Evolutionary conservation across 2,329 filamentous ascomycete genomes (phyloP).

Genomic region (Botrytis fragariae): DNA sequence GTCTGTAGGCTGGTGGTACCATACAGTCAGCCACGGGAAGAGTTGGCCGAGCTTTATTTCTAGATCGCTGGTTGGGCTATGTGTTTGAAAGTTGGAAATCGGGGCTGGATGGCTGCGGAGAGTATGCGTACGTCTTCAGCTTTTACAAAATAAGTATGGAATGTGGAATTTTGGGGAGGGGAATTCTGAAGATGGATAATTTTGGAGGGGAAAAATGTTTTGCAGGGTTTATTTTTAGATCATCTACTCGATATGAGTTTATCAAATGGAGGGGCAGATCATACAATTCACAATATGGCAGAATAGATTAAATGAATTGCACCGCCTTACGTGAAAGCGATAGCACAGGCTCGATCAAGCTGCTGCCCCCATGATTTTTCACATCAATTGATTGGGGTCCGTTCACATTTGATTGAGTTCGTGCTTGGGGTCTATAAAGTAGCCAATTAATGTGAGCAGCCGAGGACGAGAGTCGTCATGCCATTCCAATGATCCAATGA

Average conservation of each 20-base stretch:
- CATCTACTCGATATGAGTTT: background rate
- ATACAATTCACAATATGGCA: background rate
- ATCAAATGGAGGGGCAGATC: background rate
- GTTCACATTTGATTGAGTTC: background rate
- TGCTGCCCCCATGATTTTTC: background rate
- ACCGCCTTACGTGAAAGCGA: background rate
- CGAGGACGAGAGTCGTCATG: background rate
- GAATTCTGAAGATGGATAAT: background rate
- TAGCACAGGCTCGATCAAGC: background rate
- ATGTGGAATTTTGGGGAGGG: background rate
- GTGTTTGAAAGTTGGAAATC: background rate
- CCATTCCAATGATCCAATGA: background rate
- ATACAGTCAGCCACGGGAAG: background rate
- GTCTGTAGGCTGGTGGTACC: background rate
- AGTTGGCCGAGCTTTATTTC: background rate
- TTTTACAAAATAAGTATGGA: background rate
- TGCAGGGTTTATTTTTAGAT: constrained; percentile 8
- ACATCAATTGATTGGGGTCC: background rate
- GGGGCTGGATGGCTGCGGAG: background rate
- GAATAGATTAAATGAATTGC: background rate
- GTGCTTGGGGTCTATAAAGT: background rate
- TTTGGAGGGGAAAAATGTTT: background rate
- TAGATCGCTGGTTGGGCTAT: background rate
- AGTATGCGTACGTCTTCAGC: background rate
- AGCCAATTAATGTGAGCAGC: background rate